These are phyloP conservation scores for Solanum chaucha DNA, from an alignment of 257 asterid genomes.

Conservation along the genomic window DNA sequence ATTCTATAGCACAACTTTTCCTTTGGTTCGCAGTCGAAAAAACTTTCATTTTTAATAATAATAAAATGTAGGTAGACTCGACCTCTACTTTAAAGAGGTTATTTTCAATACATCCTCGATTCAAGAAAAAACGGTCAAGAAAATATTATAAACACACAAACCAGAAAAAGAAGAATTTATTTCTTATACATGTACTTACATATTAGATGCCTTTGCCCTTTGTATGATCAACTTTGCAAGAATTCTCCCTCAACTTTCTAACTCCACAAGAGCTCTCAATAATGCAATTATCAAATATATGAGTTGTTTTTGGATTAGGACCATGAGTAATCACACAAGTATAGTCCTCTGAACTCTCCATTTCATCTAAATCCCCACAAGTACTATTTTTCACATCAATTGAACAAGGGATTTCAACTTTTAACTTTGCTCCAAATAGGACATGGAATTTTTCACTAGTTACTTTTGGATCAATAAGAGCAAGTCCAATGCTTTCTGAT, in stretches of 20 bases:
- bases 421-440: conserved; percentile 65
- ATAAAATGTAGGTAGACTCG: too few relatives aligned
- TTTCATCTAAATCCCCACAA: conserved; percentile 26
- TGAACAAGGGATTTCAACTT: conserved; percentile 49
- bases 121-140: fast-evolving
- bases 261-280: conserved; percentile 44
- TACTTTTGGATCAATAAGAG: conserved; percentile 48
- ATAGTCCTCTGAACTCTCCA: conserved; percentile 90
- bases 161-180: not conserved
- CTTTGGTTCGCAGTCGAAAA: not conserved
- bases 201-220: conserved; percentile 45
- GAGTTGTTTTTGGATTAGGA: conserved; percentile 77
- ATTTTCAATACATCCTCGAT: too few relatives aligned
- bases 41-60: too few relatives aligned
- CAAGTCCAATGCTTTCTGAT: conserved; percentile 60
- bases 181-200: conserved; percentile 9
- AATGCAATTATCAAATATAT: conserved; percentile 66
- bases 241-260: conserved; percentile 9
- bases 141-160: not conserved
- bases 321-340: conserved; percentile 90
- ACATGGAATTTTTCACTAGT: not conserved
- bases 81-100: not conserved
- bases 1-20: not conserved
- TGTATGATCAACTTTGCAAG: conserved; percentile 44
- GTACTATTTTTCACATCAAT: conserved; percentile 13